These are phyloP conservation scores for Phytophthora pluvialis DNA, from an alignment of 352 stramenopile genomes.

Conservation along the genomic window DNA sequence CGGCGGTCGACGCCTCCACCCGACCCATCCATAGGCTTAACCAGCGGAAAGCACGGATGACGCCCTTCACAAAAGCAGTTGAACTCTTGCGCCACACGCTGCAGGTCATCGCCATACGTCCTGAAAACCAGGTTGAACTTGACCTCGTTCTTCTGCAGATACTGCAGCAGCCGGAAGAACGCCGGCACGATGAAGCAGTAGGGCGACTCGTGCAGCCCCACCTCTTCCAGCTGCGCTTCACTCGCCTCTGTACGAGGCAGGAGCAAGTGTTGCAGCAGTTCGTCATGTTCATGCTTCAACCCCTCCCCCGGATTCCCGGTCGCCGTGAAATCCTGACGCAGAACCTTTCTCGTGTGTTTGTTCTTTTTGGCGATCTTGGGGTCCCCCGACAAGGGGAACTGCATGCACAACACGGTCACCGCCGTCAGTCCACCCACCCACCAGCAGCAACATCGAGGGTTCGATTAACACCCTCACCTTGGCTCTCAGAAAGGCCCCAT, in stretches of 20 bases:
- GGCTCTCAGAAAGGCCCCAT: slow-evolving; percentile 63
- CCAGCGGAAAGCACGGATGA: slow-evolving; percentile 63
- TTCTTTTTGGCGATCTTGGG: slow-evolving; percentile 51
- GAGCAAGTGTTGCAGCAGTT: slow-evolving; percentile 55
- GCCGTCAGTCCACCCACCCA: slow-evolving; percentile 1
- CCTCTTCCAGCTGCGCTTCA: slow-evolving; percentile 23
- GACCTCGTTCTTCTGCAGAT: slow-evolving; percentile 48
- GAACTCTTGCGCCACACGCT: slow-evolving; percentile 75
- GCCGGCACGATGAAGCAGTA: slow-evolving; percentile 74
- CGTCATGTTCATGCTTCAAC: slow-evolving; percentile 46
- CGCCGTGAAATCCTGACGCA: slow-evolving; percentile 71
- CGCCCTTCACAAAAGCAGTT: slow-evolving; percentile 76
- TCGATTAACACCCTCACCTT: slow-evolving; percentile 44
- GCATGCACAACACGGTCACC: slow-evolving; percentile 8
- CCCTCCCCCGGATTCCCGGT: slow-evolving; percentile 54
- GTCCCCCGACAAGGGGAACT: slow-evolving; percentile 70
- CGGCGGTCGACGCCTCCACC: slow-evolving; percentile 55
- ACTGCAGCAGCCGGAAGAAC: slow-evolving; percentile 66
- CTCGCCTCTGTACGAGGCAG: slow-evolving; percentile 37
- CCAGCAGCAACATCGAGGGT: neutral
- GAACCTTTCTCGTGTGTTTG: slow-evolving; percentile 66
- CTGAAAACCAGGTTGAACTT: slow-evolving; percentile 84
- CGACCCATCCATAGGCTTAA: slow-evolving; percentile 64
- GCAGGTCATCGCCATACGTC: slow-evolving; percentile 75
- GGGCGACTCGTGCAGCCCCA: slow-evolving; percentile 48